Evolutionary conservation across 805 yeast species (phyloP).

Genomic region (Cyberlindnera suaveolens): DNA sequence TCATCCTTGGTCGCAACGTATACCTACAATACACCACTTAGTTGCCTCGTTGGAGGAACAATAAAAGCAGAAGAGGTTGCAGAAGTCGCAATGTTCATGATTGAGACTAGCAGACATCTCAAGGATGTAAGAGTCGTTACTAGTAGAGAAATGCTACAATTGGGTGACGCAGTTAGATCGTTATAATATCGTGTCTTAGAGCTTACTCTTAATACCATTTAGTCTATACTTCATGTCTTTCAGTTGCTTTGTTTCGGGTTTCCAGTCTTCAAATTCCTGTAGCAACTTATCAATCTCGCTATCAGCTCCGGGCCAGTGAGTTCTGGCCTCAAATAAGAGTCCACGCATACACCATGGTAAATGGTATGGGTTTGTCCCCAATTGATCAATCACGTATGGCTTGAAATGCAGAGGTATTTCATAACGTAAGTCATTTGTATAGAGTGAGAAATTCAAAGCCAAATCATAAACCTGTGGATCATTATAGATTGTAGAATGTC

Average conservation of each 20-base stretch:
- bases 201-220: slow-evolving; percentile 40
- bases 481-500: slow-evolving; percentile 86
- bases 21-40: slow-evolving; percentile 11
- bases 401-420: slow-evolving; percentile 30
- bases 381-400: slow-evolving; percentile 54
- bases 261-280: slow-evolving; percentile 77
- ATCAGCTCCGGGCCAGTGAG: slow-evolving; percentile 39
- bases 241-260: slow-evolving; percentile 74
- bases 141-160: slow-evolving; percentile 4
- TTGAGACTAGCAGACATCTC: slow-evolving; percentile 8
- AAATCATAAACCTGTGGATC: slow-evolving; percentile 79
- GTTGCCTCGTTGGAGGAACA: slow-evolving; percentile 11
- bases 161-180: neutral
- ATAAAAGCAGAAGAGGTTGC: slow-evolving; percentile 17
- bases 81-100: slow-evolving; percentile 8
- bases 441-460: slow-evolving; percentile 68
- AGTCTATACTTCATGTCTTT: slow-evolving; percentile 81
- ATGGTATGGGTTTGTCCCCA: slow-evolving; percentile 76
- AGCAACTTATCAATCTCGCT: slow-evolving; percentile 56
- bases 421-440: slow-evolving; percentile 55
- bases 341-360: slow-evolving; percentile 94
- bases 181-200: slow-evolving; percentile 6
- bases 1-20: slow-evolving; percentile 10
- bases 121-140: slow-evolving; percentile 1
- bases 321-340: slow-evolving; percentile 57